Conservation (phyloP, 2,329 filamentous ascomycete species). For the Penicillium frequentans region DNA sequence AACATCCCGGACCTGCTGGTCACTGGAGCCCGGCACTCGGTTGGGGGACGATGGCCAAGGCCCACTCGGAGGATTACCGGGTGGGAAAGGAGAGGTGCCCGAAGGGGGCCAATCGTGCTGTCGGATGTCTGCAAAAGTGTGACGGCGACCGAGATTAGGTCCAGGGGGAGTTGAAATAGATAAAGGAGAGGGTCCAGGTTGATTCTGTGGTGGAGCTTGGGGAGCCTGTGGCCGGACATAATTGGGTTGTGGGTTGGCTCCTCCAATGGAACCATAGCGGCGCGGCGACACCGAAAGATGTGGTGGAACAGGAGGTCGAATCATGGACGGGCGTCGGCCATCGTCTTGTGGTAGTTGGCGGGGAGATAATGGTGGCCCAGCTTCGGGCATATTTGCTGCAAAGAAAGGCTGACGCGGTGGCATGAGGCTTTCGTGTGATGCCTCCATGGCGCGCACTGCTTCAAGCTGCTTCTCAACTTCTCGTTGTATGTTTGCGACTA, state of each 20-base stretch:
- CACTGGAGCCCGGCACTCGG: constrained; percentile 50
- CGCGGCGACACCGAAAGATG: constrained; percentile 76
- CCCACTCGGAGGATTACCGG: constrained; percentile 63
- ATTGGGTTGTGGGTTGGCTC: constrained; percentile 66
- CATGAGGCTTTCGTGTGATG: constrained; percentile 65
- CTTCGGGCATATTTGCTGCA: constrained; percentile 58
- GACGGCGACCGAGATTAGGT: constrained; percentile 73
- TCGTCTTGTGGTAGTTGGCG: constrained; percentile 86
- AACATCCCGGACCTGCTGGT: constrained; percentile 63
- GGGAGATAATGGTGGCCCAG: constrained; percentile 75
- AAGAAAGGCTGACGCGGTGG: constrained; percentile 67
- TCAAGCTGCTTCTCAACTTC: constrained; percentile 65
- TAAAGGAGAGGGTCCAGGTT: constrained; percentile 64
- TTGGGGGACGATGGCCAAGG: constrained; percentile 70
- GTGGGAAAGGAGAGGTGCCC: constrained; percentile 64
- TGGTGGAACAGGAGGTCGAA: constrained; percentile 77
- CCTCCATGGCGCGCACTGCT: constrained; percentile 55
- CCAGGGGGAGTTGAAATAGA: constrained; percentile 58
- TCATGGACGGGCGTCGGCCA: constrained; percentile 69
- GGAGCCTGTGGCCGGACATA: constrained; percentile 70
- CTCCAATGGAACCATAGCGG: constrained; percentile 83
- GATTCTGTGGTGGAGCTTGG: constrained; percentile 66
- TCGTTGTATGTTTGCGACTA: constrained; percentile 59
- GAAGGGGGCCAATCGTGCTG: constrained; percentile 72
- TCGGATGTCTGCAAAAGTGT: constrained; percentile 94